Base-by-base conservation (phyloP, 2,329 filamentous ascomycete species). In the Fusarium tjaetaba region DNA sequence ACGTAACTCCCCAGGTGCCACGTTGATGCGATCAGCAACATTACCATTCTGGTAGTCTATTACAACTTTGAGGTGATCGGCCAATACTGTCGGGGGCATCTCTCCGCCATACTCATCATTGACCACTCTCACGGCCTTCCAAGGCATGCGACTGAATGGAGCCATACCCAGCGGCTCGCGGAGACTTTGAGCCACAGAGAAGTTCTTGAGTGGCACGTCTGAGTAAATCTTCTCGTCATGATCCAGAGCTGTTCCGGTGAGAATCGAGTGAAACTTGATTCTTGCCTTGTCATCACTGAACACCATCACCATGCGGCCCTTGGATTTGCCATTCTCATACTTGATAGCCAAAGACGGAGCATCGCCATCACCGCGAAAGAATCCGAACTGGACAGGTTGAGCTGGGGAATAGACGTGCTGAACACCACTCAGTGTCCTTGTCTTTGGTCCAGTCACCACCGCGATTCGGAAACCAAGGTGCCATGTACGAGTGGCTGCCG, bases 391-490 rank as follows among this genome's bases (percentile, higher is more conserved):
- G 51, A 97, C 86, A 0, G 94, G 94, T 28, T 88, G 83, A 26
- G 88, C 87, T 9, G 91, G 88, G 20, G 88, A 85, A 51, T 95
- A 88, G 20, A 88, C 85, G 79, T 96, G 93, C 67, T 91, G 92
- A 58, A 96, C 88, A 48, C 91, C 92, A 79, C 92, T 95, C 41
- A 97, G 84, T 2, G 92, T 93, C 79, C 95, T 94, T 58, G 91
- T 93, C 69, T 89, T 91, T 5, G 94, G 89, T 14, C 92, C 93
- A 1, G 95, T 97, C 39, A 95, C 89, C 22, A 97, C 88, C 14
- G 93, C 89, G 52, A 97, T 84, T 28, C 95, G 90, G 83, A 92
- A 96, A 0, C 95, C 95, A 46, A 92, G 89, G 80, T 97, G 95
- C 77, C 92, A 89, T 62, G 86, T 90, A 48, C 94, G 90, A 53